phyloP scores from a whole-genome alignment of 371 early-diverging fungal species.

The Choanephora cucurbitarum region DNA sequence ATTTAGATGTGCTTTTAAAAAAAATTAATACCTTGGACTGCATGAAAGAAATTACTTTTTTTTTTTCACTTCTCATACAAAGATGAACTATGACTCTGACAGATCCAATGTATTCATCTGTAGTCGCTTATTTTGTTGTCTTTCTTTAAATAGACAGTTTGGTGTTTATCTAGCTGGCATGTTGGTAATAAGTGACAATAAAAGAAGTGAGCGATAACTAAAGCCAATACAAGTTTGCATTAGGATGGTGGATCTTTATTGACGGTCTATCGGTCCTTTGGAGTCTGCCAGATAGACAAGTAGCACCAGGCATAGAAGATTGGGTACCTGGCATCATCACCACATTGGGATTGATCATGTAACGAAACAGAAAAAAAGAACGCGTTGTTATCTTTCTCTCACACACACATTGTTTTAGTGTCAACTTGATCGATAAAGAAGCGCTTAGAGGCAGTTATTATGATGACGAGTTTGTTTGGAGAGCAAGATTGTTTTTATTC shows the following conservation, averaged over 20 bases:
- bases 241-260: constrained; percentile 84
- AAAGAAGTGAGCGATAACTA: no score
- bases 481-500: constrained; percentile 70
- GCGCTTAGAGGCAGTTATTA: constrained; percentile 46
- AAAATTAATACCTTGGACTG: no score
- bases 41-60: no score
- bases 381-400: neutral
- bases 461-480: constrained; percentile 51
- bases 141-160: constrained; percentile 33
- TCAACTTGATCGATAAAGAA: constrained; percentile 55
- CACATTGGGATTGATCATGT: constrained; percentile 74
- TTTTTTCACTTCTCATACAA: no score
- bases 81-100: constrained; percentile 6
- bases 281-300: constrained; percentile 30
- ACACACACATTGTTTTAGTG: constrained; percentile 23
- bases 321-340: constrained; percentile 77
- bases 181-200: constrained; percentile 34
- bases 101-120: constrained; percentile 28
- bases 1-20: no score
- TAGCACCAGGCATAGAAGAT: constrained; percentile 70
- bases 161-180: constrained; percentile 56
- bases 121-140: constrained; percentile 17
- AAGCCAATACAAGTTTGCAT: no score
- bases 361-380: no score
- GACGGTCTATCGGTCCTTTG: constrained; percentile 58